These are phyloP conservation scores for Cicer judaicum DNA, from an alignment of 306 rosid species.

Conservation along the genomic window DNA sequence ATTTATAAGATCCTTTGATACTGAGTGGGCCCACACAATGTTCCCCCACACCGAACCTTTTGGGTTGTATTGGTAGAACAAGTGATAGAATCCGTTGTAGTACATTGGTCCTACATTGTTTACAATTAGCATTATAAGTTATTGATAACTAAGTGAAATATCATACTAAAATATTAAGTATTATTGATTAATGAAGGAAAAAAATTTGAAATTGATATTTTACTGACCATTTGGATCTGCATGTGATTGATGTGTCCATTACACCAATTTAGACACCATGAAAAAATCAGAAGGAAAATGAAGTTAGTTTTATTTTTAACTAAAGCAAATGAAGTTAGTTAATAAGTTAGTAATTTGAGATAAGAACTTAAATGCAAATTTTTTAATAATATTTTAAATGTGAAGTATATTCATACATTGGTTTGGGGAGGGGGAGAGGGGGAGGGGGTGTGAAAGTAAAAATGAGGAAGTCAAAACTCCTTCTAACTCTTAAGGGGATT, in stretches of 20 bases:
- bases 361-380: no score
- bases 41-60: conserved; percentile 92
- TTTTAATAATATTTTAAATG: no score
- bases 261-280: conserved; percentile 35
- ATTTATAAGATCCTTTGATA: conserved; percentile 73
- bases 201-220: not conserved
- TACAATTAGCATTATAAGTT: no score
- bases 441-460: no score
- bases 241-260: conserved; percentile 36
- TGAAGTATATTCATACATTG: no score
- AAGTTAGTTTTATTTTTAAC: no score
- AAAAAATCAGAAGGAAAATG: not conserved
- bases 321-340: not conserved
- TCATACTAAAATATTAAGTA: no score
- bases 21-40: conserved; percentile 92
- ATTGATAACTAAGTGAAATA: no score
- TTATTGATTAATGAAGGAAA: not conserved
- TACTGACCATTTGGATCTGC: conserved; percentile 88
- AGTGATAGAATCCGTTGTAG: conserved; percentile 71
- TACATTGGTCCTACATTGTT: conserved; percentile 70
- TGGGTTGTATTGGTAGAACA: conserved; percentile 90
- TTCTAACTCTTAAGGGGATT: no score
- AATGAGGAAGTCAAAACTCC: no score
- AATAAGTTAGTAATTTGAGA: no score
- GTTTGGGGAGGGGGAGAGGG: no score